Evolutionary conservation across 495 filamentous ascomycete genomes (phyloP).

Genomic region (Bathelium albidoporum): DNA sequence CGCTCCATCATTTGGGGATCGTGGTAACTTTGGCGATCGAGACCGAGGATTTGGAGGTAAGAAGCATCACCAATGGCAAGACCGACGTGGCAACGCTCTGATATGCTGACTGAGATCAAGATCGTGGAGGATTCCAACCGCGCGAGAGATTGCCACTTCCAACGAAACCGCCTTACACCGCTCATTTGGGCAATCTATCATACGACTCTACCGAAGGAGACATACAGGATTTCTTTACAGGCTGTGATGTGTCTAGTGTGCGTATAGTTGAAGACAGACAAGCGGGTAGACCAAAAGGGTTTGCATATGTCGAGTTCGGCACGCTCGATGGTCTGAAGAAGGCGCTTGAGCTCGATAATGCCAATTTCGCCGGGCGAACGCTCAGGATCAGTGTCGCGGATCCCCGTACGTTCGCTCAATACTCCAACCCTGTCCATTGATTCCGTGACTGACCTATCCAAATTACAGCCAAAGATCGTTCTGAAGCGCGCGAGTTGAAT

Average conservation of each 20-base stretch:
- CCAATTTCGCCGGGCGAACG: slow-evolving; percentile 70
- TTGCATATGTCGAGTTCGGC: slow-evolving; percentile 92
- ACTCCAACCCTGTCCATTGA: not conserved
- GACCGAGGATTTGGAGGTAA: not conserved
- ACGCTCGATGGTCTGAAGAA: slow-evolving; percentile 83
- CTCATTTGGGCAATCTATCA: slow-evolving; percentile 90
- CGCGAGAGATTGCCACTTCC: slow-evolving; percentile 81
- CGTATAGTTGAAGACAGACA: slow-evolving; percentile 93
- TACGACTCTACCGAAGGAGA: slow-evolving; percentile 79
- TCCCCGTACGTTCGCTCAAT: slow-evolving; percentile 51
- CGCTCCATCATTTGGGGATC: not conserved
- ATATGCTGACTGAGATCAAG: not conserved
- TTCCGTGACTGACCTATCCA: not conserved
- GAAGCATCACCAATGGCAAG: not conserved
- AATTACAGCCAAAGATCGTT: slow-evolving; percentile 63
- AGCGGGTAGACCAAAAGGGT: slow-evolving; percentile 86
- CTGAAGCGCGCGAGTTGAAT: slow-evolving; percentile 50
- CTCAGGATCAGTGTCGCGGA: slow-evolving; percentile 83
- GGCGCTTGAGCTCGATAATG: slow-evolving; percentile 71
- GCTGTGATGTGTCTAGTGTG: slow-evolving; percentile 75
- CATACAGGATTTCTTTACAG: slow-evolving; percentile 73
- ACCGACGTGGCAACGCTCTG: too few relatives aligned
- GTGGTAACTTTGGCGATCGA: not conserved
- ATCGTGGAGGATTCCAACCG: slow-evolving; percentile 26
- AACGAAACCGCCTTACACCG: slow-evolving; percentile 83